These are phyloP conservation scores for Melastoma malabathricum DNA, from an alignment of 345 rosid species.

Conservation along the genomic window DNA sequence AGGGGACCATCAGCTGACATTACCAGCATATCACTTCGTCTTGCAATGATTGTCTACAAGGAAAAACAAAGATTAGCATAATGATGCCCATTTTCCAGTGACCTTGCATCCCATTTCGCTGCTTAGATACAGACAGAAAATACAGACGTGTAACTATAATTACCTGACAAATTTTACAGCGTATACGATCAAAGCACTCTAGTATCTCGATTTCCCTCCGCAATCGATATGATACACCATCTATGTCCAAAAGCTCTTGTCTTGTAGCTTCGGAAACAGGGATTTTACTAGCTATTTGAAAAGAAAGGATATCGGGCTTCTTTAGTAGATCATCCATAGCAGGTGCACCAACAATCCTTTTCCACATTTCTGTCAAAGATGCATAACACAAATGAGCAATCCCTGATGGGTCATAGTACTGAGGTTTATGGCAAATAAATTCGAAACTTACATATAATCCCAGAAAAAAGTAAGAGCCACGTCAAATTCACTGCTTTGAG, in stretches of 20 bases:
- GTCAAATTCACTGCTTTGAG: too few species aligned
- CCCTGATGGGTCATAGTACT: too few species aligned
- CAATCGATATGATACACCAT: slow-evolving; percentile 78
- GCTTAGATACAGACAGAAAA: background rate
- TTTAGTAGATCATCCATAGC: slow-evolving; percentile 53
- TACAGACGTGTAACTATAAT: slow-evolving; percentile 1
- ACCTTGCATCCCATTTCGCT: background rate
- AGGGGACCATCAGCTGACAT: slow-evolving; percentile 97
- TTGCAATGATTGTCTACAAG: slow-evolving; percentile 53
- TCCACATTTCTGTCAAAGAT: slow-evolving; percentile 74
- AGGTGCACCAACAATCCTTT: slow-evolving; percentile 67
- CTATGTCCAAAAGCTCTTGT: slow-evolving; percentile 90
- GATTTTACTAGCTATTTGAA: slow-evolving; percentile 82
- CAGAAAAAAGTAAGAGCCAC: too few species aligned
- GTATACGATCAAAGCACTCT: slow-evolving; percentile 53
- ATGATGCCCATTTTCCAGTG: background rate
- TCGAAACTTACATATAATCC: too few species aligned
- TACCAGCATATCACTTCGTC: slow-evolving; percentile 89
- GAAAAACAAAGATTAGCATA: slow-evolving; percentile 2
- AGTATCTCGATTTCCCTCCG: slow-evolving; percentile 77
- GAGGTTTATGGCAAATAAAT: too few species aligned
- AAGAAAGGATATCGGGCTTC: slow-evolving; percentile 78
- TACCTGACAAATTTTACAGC: slow-evolving; percentile 80
- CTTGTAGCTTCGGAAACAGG: slow-evolving; percentile 75
- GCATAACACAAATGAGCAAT: background rate